Percentiles rank a stretch among this genome's conserved stretches.
These are phyloP conservation scores for Lachancea meyersii DNA, from an alignment of 805 yeast genomes.

Conservation along the genomic window DNA sequence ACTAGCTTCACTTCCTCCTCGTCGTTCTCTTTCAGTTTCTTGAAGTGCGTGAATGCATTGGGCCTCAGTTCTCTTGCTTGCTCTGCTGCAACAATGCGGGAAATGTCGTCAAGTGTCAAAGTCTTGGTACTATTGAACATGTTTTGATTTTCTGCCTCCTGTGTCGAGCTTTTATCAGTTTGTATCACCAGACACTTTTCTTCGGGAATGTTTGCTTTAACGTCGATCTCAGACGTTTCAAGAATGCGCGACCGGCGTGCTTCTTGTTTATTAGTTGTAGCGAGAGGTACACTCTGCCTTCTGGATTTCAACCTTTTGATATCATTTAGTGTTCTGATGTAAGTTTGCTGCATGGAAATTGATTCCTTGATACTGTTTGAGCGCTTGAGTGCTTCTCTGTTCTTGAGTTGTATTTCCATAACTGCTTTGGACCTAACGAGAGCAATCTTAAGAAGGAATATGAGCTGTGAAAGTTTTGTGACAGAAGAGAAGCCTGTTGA, in stretches of 20 bases:
- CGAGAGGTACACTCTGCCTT: conserved; percentile 50
- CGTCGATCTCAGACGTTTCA: conserved; percentile 41
- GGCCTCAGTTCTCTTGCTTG: conserved; percentile 92
- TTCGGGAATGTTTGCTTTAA: conserved; percentile 15
- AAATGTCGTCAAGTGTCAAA: conserved; percentile 90
- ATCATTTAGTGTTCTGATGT: conserved; percentile 65
- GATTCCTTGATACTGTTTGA: conserved; percentile 14
- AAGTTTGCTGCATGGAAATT: conserved; percentile 41
- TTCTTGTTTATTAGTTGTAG: conserved; percentile 46
- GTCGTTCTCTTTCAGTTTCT: conserved; percentile 32
- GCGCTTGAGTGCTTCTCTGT: conserved; percentile 12
- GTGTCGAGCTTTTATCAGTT: conserved; percentile 35
- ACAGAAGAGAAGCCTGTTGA: conserved; percentile 54
- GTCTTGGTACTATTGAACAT: conserved; percentile 75
- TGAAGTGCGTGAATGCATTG: conserved; percentile 82
- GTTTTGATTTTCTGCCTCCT: conserved; percentile 36
- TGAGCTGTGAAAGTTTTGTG: conserved; percentile 64
- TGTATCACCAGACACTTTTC: conserved; percentile 31
- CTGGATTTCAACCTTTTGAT: conserved; percentile 69
- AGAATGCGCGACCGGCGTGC: conserved; percentile 62
- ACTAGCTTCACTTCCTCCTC: conserved; percentile 18
- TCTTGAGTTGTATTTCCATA: conserved; percentile 38
- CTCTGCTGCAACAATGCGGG: conserved; percentile 93
- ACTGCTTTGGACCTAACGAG: conserved; percentile 64
- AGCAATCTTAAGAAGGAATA: conserved; percentile 77